A percentile compares a stretch with the other conserved stretches of the same genome.
These are phyloP conservation scores for Rickenella mellea DNA, from an alignment of 768 basidiomycete species.

Conservation along the genomic window DNA sequence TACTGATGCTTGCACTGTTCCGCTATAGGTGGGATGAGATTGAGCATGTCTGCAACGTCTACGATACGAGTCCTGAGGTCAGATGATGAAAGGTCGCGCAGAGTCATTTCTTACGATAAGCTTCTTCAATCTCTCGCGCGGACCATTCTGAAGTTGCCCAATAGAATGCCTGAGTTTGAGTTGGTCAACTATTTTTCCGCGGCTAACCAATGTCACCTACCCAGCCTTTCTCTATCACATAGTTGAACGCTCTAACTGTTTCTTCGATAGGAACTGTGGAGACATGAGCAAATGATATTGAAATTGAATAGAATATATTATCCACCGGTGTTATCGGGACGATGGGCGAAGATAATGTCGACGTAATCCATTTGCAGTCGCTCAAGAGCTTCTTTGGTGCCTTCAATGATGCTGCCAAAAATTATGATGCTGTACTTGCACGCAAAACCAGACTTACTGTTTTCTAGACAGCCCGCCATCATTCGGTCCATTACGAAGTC, in stretches of 20 bases:
- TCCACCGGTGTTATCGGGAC: constrained; percentile 29
- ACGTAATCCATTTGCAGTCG: constrained; percentile 46
- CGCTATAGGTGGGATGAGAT: constrained; percentile 37
- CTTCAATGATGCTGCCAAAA: constrained; percentile 42
- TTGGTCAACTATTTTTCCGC: constrained; percentile 9
- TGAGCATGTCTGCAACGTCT: constrained; percentile 41
- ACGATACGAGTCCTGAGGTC: neutral
- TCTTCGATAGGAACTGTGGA: constrained; percentile 38
- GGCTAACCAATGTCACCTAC: constrained; percentile 10
- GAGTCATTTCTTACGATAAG: constrained; percentile 20
- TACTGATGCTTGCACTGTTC: constrained; percentile 45
- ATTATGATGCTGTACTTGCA: neutral
- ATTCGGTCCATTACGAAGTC: constrained; percentile 49
- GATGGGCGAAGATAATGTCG: constrained; percentile 41
- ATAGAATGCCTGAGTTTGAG: constrained; percentile 29
- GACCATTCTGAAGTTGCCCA: constrained; percentile 52
- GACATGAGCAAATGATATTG: neutral
- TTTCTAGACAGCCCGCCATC: constrained; percentile 25
- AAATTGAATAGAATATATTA: neutral
- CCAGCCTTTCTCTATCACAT: constrained; percentile 40
- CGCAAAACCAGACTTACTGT: constrained; percentile 9
- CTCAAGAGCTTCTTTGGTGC: constrained; percentile 37
- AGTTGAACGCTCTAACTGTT: constrained; percentile 49
- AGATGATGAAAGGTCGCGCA: neutral
- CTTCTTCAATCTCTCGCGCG: constrained; percentile 38